Evolutionary conservation across 371 early-diverging fungal species (phyloP).

Genomic region (Mortierella sp.): DNA sequence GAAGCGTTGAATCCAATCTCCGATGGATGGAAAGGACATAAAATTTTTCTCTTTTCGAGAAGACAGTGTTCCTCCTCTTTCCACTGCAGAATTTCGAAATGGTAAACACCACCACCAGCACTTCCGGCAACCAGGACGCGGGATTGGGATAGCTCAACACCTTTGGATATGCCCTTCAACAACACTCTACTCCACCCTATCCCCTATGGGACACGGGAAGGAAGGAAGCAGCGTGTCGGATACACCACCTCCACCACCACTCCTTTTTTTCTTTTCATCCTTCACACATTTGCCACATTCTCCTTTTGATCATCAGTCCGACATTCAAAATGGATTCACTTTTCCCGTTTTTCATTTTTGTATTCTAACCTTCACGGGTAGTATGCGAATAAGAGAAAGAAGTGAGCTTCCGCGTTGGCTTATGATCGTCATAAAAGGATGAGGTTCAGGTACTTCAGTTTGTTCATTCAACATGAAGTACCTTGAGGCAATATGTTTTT

Average conservation of each 20-base stretch:
- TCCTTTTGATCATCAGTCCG: constrained; percentile 1
- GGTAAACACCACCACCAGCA: constrained; percentile 30
- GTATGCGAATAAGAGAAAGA: not conserved
- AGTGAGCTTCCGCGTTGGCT: constrained; percentile 3
- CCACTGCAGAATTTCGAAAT: constrained; percentile 53
- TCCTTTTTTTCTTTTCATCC: not conserved
- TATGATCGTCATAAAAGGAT: not conserved
- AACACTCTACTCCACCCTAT: not conserved
- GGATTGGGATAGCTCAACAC: constrained; percentile 7
- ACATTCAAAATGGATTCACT: constrained; percentile 15
- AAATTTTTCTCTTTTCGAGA: constrained; percentile 27
- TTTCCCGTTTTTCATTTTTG: not conserved
- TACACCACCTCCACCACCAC: not conserved
- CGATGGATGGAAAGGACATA: constrained; percentile 31
- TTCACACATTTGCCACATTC: not conserved
- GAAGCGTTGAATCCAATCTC: not conserved
- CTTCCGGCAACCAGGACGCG: not conserved
- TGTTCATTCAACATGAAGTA: not conserved
- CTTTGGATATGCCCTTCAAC: constrained; percentile 13
- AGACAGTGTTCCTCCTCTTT: constrained; percentile 29
- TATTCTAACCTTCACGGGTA: not conserved
- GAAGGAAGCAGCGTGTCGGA: not conserved
- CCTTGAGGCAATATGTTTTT: not conserved
- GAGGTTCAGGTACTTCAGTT: not conserved
- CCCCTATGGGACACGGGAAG: not conserved